Evolutionary conservation across 1,284 basidiomycete species (phyloP).

Genomic region (Inonotus hispidus): DNA sequence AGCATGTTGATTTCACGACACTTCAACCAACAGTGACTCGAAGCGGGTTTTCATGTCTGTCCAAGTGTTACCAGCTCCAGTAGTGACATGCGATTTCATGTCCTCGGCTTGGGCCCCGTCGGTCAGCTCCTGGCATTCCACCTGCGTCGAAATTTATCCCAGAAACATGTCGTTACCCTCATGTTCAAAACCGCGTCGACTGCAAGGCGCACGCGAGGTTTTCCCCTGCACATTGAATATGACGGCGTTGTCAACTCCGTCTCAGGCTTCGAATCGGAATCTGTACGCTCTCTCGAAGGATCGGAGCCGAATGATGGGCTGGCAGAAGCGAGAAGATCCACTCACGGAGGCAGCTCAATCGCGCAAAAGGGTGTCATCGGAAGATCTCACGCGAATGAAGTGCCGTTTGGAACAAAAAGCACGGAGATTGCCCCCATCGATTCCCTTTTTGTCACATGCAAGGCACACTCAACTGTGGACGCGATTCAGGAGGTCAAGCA

Average conservation of each 20-base stretch:
- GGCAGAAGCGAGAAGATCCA: neutral
- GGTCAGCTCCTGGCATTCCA: slow-evolving; percentile 79
- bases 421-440: slow-evolving; percentile 37
- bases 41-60: slow-evolving; percentile 13
- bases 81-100: slow-evolving; percentile 60
- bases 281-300: slow-evolving; percentile 22
- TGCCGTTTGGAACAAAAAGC: neutral
- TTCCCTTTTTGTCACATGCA: slow-evolving; percentile 79
- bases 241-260: slow-evolving; percentile 39
- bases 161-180: slow-evolving; percentile 56
- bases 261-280: slow-evolving; percentile 44
- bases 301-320: slow-evolving; percentile 17
- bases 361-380: neutral
- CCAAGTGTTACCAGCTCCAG: slow-evolving; percentile 6
- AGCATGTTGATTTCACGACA: too few relatives aligned
- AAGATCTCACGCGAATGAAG: neutral
- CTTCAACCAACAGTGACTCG: too few relatives aligned
- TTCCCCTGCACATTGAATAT: slow-evolving; percentile 41
- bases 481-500: slow-evolving; percentile 59
- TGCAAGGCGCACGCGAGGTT: slow-evolving; percentile 29
- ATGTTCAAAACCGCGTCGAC: slow-evolving; percentile 49
- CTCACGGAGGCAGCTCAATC: too few relatives aligned
- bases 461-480: slow-evolving; percentile 60
- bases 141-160: slow-evolving; percentile 55
- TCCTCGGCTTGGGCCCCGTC: slow-evolving; percentile 75